Evolutionary conservation across 2,329 filamentous ascomycete species (phyloP).

Genomic region (Coniochaeta sp.): DNA sequence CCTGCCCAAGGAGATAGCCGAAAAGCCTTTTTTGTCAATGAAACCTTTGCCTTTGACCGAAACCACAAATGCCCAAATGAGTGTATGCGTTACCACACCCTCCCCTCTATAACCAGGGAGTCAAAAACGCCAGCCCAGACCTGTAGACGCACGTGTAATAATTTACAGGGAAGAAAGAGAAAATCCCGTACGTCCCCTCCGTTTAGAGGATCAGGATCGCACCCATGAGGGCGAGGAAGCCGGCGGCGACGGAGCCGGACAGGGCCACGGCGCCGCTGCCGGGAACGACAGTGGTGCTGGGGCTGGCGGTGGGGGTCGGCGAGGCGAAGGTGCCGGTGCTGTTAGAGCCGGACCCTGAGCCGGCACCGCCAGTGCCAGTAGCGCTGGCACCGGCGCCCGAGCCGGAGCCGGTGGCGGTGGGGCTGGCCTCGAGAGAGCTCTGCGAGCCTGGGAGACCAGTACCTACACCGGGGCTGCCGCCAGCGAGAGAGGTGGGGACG

Average conservation of each 20-base stretch:
- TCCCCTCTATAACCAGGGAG: background rate
- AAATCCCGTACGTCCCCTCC: background rate
- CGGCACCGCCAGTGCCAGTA: conserved; percentile 12
- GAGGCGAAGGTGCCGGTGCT: conserved; percentile 11
- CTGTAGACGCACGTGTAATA: background rate
- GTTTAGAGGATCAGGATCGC: conserved; percentile 23
- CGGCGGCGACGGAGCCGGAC: conserved; percentile 20
- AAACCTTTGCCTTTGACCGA: background rate
- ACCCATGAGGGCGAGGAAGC: conserved; percentile 20
- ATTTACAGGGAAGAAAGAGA: background rate
- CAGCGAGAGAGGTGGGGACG: background rate
- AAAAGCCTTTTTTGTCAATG: background rate
- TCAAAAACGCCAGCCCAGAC: background rate
- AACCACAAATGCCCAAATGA: background rate
- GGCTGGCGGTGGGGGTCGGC: conserved; percentile 10
- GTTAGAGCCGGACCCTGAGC: conserved; percentile 14
- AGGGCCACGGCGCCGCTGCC: conserved; percentile 11
- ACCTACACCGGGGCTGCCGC: conserved; percentile 15
- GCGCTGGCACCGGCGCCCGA: conserved; percentile 4
- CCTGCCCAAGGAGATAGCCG: background rate
- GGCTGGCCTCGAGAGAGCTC: conserved; percentile 13
- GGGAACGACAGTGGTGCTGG: conserved; percentile 9
- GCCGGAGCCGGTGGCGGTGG: conserved; percentile 9
- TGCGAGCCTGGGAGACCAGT: conserved; percentile 17
- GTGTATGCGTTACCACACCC: background rate